Base-by-base conservation (phyloP, 2,329 filamentous ascomycete species). In the Verticillium klebahnii region DNA sequence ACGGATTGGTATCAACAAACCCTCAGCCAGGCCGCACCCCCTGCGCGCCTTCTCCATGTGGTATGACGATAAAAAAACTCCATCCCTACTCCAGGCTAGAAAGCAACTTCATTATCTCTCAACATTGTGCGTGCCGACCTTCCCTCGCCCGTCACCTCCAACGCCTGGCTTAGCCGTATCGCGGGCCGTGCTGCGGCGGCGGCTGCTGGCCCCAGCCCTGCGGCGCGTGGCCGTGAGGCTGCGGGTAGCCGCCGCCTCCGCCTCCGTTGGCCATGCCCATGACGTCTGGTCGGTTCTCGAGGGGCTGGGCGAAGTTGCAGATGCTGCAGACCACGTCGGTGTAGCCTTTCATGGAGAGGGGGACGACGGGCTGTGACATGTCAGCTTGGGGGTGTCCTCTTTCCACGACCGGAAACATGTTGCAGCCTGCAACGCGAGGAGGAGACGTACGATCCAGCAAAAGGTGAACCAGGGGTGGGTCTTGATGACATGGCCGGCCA, bases 381-480 rank as follows among this genome's bases (percentile, higher is more conserved):
- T 36, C 34, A 36, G 34, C 34, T 11, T 36, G 14, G 2, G 34
- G 34, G 36, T 29, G 34, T n/a, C 34, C 11, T 14, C 32, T 23
- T 29, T 25, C 12, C 29, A 19, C 56, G 19, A 56, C 17, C n/a
- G 31, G 11, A 37, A 29, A 9, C 4, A 25, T 14, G 34, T 8
- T 36, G 9, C 9, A 14, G 34, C 34, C 2, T 6, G 29, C 29
- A 29, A 29, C 29, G 5, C 34, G 23, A 50, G 32, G 56, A 25
- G 11, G 56, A 25, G 11, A 77, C 83, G 69, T 75, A 88, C 85
- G 60, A 92, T 75, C 75, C 90, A 92, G 80, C 90, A 93, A 70
- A 93, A 87, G 5, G 90, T 93, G 70, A 93, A 93, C 88, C 89
- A 92, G 52, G 86, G 86, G 63, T 88, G 81, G 62, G 81, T 82